Conservation (phyloP, 805 yeast species). For the Ogataea allantospora region DNA sequence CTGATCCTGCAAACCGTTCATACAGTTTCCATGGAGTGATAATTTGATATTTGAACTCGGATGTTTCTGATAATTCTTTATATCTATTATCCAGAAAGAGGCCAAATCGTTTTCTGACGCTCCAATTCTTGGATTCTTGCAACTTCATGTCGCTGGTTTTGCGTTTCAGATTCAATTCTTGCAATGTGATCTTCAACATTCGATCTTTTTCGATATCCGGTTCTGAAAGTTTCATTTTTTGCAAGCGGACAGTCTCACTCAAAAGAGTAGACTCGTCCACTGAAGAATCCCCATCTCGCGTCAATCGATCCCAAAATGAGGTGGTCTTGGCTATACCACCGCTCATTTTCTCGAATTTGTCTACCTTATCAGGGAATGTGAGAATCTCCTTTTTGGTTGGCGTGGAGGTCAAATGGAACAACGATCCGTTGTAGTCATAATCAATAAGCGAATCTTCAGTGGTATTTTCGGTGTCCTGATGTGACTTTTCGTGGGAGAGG, state of each 20-base stretch:
- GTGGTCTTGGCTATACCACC: slow-evolving; percentile 23
- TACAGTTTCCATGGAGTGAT: slow-evolving; percentile 30
- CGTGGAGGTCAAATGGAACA: slow-evolving; percentile 13
- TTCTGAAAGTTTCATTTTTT: slow-evolving; percentile 8
- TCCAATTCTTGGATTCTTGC: slow-evolving; percentile 6
- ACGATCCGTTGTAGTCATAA: slow-evolving; percentile 5
- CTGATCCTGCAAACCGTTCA: slow-evolving; percentile 21
- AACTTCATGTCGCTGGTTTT: slow-evolving; percentile 2
- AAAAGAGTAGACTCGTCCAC: slow-evolving; percentile 1
- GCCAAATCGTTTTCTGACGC: slow-evolving; percentile 26
- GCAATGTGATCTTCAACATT: background rate
- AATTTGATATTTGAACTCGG: slow-evolving; percentile 28
- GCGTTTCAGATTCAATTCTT: slow-evolving; percentile 5
- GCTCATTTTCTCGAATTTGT: slow-evolving; percentile 31
- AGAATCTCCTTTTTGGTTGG: slow-evolving; percentile 7
- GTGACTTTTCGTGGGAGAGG: slow-evolving; percentile 7
- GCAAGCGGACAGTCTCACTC: slow-evolving; percentile 3
- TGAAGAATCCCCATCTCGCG: slow-evolving; percentile 2
- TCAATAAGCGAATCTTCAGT: slow-evolving; percentile 4
- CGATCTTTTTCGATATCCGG: slow-evolving; percentile 6
- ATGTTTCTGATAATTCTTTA: slow-evolving; percentile 27
- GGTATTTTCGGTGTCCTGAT: slow-evolving; percentile 9
- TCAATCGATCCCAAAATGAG: slow-evolving; percentile 14
- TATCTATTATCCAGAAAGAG: slow-evolving; percentile 28
- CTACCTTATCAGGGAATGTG: slow-evolving; percentile 28